Conservation (phyloP, 1,139 yeast genomes). For the Pichia sp. region DNA sequence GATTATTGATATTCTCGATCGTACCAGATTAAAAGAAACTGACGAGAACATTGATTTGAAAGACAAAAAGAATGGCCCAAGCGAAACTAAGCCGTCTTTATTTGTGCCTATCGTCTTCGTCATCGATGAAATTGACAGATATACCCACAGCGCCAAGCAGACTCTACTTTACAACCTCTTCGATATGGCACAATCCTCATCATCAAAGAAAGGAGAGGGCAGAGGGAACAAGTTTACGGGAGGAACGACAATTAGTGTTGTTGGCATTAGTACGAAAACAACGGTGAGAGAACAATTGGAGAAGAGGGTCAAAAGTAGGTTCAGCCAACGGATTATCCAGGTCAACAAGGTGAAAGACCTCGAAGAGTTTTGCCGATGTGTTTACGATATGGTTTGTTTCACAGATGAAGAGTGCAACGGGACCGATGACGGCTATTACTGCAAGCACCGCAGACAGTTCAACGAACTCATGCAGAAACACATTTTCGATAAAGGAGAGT, state of each 20-base stretch:
- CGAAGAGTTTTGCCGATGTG: slow-evolving; percentile 38
- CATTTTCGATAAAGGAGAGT: slow-evolving; percentile 27
- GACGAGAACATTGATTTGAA: slow-evolving; percentile 15
- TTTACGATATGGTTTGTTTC: slow-evolving; percentile 25
- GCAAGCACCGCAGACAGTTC: slow-evolving; percentile 41
- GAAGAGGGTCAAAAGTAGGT: slow-evolving; percentile 85
- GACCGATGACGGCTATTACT: not conserved
- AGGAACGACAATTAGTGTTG: slow-evolving; percentile 69
- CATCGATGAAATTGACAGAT: slow-evolving; percentile 81
- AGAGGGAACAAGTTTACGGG: not conserved
- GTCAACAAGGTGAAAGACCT: slow-evolving; percentile 48
- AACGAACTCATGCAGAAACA: slow-evolving; percentile 41
- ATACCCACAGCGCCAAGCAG: slow-evolving; percentile 69
- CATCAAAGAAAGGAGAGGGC: slow-evolving; percentile 20
- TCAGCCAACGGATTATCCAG: slow-evolving; percentile 71
- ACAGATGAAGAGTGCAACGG: slow-evolving; percentile 20
- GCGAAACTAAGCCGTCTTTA: slow-evolving; percentile 23
- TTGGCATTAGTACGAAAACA: slow-evolving; percentile 74
- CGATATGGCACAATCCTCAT: slow-evolving; percentile 67
- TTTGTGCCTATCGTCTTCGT: slow-evolving; percentile 63
- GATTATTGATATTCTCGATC: slow-evolving; percentile 43
- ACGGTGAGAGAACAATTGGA: slow-evolving; percentile 79
- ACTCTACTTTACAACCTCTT: slow-evolving; percentile 80
- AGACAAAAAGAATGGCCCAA: slow-evolving; percentile 13
- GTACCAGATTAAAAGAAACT: slow-evolving; percentile 32